phyloP scores from a whole-genome alignment of 2,329 filamentous ascomycete genomes.

The Simplicillium sp. region DNA sequence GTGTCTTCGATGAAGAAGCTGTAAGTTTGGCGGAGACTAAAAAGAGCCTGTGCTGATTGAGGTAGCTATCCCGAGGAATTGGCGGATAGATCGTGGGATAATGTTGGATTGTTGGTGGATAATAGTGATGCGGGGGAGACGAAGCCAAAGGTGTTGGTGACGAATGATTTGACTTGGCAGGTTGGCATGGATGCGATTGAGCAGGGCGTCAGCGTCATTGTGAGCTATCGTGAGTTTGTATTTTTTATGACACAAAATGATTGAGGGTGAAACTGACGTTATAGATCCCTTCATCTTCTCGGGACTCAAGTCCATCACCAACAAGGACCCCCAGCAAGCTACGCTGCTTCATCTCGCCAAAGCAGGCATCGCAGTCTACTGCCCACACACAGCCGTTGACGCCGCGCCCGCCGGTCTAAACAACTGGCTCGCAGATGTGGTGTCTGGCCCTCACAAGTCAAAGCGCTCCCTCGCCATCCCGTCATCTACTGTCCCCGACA shows the following conservation, averaged over 20 bases:
- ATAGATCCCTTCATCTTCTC: slow-evolving; percentile 94
- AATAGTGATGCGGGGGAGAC: slow-evolving; percentile 26
- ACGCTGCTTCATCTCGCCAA: slow-evolving; percentile 74
- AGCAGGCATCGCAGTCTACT: slow-evolving; percentile 89
- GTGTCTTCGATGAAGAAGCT: slow-evolving; percentile 71
- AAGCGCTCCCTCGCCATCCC: slow-evolving; percentile 35
- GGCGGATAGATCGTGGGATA: slow-evolving; percentile 88
- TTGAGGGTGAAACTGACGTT: not conserved
- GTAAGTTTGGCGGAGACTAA: slow-evolving; percentile 38
- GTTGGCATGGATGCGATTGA: slow-evolving; percentile 86
- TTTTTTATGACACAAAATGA: not conserved
- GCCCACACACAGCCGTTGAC: slow-evolving; percentile 90
- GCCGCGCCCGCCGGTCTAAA: slow-evolving; percentile 77
- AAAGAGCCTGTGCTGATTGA: not conserved
- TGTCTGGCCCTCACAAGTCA: slow-evolving; percentile 45
- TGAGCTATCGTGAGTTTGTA: slow-evolving; percentile 66
- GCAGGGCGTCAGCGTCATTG: slow-evolving; percentile 65
- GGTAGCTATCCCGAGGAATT: slow-evolving; percentile 77
- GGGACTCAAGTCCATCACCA: slow-evolving; percentile 78
- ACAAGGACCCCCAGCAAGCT: slow-evolving; percentile 76
- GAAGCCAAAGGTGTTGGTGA: slow-evolving; percentile 41
- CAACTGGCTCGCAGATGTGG: slow-evolving; percentile 86
- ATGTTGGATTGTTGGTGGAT: slow-evolving; percentile 71
- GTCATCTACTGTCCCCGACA: slow-evolving; percentile 29
- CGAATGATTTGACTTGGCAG: slow-evolving; percentile 81